These are phyloP conservation scores for Yamadazyma conglobata DNA, from an alignment of 1,139 yeast genomes.

Conservation along the genomic window DNA sequence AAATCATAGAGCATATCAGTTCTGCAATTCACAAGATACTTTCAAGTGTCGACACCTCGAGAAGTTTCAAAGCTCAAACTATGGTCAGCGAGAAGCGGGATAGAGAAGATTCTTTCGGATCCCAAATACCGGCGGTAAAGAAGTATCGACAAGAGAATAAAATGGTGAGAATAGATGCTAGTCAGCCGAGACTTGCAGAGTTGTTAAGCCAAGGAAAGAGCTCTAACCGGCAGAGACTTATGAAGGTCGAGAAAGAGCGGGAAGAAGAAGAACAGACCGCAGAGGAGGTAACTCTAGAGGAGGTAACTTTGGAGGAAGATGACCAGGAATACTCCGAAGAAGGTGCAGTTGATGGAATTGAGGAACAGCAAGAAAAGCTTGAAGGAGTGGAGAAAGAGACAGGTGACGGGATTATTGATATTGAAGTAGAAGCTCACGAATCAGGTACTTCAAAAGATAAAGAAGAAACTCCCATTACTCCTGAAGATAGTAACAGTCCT, in stretches of 20 bases:
- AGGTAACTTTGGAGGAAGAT: constrained; percentile 3
- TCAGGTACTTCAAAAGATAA: too few species aligned
- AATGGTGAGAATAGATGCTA: constrained; percentile 70
- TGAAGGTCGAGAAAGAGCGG: constrained; percentile 3
- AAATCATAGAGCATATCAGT: constrained; percentile 65
- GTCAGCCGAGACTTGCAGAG: constrained; percentile 19
- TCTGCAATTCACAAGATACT: constrained; percentile 48
- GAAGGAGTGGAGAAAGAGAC: too few species aligned
- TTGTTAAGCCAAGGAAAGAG: constrained; percentile 7
- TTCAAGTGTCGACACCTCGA: constrained; percentile 59
- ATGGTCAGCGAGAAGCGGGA: constrained; percentile 23
- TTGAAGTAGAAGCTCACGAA: too few species aligned
- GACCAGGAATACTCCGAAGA: constrained; percentile 2
- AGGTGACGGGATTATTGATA: too few species aligned
- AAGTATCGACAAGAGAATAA: constrained; percentile 56
- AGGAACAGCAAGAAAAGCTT: constrained; percentile 1
- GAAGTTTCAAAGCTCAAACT: constrained; percentile 68
- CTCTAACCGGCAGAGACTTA: neutral
- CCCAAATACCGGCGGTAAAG: constrained; percentile 17
- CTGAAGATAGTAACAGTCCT: too few species aligned
- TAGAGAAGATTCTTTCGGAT: constrained; percentile 12
- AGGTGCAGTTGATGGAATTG: constrained; percentile 4
- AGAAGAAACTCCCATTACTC: too few species aligned
- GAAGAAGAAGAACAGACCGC: constrained; percentile 4
- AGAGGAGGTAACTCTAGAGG: constrained; percentile 5